Evolutionary conservation across 441 rosid genomes (phyloP).

Genomic region (Croton setiger): DNA sequence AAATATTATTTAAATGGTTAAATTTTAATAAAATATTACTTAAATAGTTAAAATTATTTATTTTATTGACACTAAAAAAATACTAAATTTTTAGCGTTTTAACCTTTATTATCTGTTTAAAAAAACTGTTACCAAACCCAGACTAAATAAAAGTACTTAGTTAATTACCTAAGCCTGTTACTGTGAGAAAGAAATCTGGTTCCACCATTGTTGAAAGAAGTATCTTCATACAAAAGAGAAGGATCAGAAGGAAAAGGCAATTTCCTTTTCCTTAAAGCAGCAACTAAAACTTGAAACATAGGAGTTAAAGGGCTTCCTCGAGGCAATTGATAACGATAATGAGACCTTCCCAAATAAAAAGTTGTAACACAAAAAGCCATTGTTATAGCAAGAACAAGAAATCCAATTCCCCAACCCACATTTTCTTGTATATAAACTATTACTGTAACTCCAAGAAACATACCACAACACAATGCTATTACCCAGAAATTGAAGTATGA

Average conservation of each 20-base stretch:
- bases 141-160: too few relatives aligned
- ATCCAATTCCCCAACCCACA: conserved; percentile 80
- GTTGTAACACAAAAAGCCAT: conserved; percentile 58
- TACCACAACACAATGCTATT: conserved; percentile 60
- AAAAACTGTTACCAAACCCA: too few relatives aligned
- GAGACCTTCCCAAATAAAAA: conserved; percentile 55
- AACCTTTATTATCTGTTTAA: too few relatives aligned
- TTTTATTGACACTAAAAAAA: too few relatives aligned
- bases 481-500: conserved; percentile 73
- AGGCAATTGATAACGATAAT: conserved; percentile 54
- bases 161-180: conserved; percentile 43
- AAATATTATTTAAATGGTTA: too few relatives aligned
- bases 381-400: conserved; percentile 56
- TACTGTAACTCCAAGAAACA: conserved; percentile 60
- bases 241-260: conserved; percentile 58
- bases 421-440: conserved; percentile 75
- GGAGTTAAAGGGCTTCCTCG: conserved; percentile 74
- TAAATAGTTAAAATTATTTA: too few relatives aligned
- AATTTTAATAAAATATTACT: too few relatives aligned
- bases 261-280: conserved; percentile 51
- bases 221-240: conserved; percentile 51
- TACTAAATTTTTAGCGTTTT: too few relatives aligned
- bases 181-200: conserved; percentile 57
- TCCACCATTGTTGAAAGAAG: conserved; percentile 15
- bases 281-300: conserved; percentile 59